Conservation (phyloP, 2,329 filamentous ascomycete genomes). For the Fusarium neocosmosporiellum region DNA sequence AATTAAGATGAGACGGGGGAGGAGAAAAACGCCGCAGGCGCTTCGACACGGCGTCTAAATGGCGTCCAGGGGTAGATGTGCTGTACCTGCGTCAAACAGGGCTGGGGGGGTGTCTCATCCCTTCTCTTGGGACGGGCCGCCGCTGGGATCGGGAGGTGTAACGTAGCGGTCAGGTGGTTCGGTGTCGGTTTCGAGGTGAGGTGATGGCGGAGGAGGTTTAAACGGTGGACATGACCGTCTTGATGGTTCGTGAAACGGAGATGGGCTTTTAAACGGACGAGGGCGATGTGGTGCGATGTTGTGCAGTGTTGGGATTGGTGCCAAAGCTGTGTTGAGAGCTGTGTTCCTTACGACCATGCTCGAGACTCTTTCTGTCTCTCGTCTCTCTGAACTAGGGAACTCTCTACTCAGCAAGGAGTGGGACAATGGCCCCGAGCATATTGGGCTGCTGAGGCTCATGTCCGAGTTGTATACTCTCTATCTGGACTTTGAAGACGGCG, state of each 20-base stretch:
- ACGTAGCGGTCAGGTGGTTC: conserved; percentile 5
- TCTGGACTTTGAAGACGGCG: not conserved
- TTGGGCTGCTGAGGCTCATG: not conserved
- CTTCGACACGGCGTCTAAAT: conserved; percentile 20
- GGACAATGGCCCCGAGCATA: too few relatives aligned
- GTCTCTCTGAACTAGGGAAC: not conserved
- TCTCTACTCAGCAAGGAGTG: not conserved
- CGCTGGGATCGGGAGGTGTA: conserved; percentile 1
- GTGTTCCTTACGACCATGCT: not conserved
- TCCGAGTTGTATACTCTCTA: not conserved
- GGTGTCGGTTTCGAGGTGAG: not conserved
- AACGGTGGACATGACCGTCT: conserved; percentile 16
- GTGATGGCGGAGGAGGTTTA: not conserved
- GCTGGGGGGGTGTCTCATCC: conserved; percentile 18
- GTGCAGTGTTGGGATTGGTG: not conserved
- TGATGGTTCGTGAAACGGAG: not conserved
- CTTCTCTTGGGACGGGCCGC: conserved; percentile 5
- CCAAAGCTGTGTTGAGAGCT: not conserved
- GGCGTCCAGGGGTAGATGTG: not conserved
- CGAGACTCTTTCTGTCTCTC: not conserved
- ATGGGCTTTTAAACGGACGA: not conserved
- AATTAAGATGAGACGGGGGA: conserved; percentile 22
- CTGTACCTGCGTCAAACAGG: conserved; percentile 23
- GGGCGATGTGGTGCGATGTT: not conserved
- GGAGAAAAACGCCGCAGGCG: conserved; percentile 13